phyloP scores from a whole-genome alignment of 176 grass and related monocot genomes.

The bread wheat (Triticum aestivum) region IWGSC_CS_RefSeq_v2.1 NC_057796.1:102572365-102572864 shows the following conservation, averaged over 20 bases:
- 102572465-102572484: no score
- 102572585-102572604: not conserved
- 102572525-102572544: not conserved
- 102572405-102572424: not conserved
- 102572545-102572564: not conserved
- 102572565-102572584: not conserved
- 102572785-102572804: not conserved
- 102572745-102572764: not conserved
- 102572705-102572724: not conserved
- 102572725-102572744: not conserved
- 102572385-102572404: not conserved
- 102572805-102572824: not conserved
- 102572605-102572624: not conserved
- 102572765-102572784: not conserved
- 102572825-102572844: not conserved
- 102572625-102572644: not conserved
- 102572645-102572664: not conserved
- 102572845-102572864: not conserved
- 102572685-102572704: not conserved
- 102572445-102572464: not conserved
- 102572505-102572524: not conserved
- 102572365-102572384: not conserved
- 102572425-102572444: not conserved
- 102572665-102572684: not conserved
- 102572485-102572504: not conserved